phyloP scores from a whole-genome alignment of 495 filamentous ascomycete species.

The Podospora tetraspora region DNA sequence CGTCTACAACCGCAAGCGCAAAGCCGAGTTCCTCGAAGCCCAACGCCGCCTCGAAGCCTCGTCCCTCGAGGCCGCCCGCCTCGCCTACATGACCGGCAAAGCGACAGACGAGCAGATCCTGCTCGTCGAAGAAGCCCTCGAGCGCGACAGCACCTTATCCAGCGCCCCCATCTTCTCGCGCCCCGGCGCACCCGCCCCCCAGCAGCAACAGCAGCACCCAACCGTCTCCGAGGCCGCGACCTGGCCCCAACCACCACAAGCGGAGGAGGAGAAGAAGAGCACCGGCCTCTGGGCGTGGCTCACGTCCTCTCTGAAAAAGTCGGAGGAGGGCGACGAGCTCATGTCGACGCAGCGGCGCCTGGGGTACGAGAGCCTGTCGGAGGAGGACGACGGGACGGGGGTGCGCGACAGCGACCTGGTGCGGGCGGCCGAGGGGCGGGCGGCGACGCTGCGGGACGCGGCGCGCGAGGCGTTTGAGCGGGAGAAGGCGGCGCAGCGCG shows the following conservation, averaged over 20 bases:
- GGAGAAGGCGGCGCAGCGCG: slow-evolving; percentile 45
- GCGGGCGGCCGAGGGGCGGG: slow-evolving; percentile 34
- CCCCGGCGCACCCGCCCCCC: slow-evolving; percentile 32
- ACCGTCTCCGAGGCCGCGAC: slow-evolving; percentile 8
- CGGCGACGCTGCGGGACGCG: slow-evolving; percentile 27
- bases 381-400: slow-evolving; percentile 34
- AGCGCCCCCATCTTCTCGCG: slow-evolving; percentile 26
- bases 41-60: slow-evolving; percentile 53
- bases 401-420: slow-evolving; percentile 36
- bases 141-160: slow-evolving; percentile 26
- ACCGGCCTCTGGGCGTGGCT: slow-evolving; percentile 33
- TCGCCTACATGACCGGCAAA: slow-evolving; percentile 55
- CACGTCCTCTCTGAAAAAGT: slow-evolving; percentile 51
- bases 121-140: slow-evolving; percentile 43
- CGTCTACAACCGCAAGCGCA: slow-evolving; percentile 70
- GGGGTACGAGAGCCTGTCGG: slow-evolving; percentile 33
- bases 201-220: background rate
- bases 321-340: slow-evolving; percentile 44
- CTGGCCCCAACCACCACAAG: slow-evolving; percentile 19
- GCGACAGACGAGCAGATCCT: slow-evolving; percentile 54
- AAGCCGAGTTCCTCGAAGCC: slow-evolving; percentile 60
- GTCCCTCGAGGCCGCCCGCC: slow-evolving; percentile 48
- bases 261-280: slow-evolving; percentile 18
- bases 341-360: slow-evolving; percentile 30
- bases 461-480: slow-evolving; percentile 44